Evolutionary conservation across 2,329 filamentous ascomycete genomes (phyloP).

Genomic region (Phaeosphaeria sp.): DNA sequence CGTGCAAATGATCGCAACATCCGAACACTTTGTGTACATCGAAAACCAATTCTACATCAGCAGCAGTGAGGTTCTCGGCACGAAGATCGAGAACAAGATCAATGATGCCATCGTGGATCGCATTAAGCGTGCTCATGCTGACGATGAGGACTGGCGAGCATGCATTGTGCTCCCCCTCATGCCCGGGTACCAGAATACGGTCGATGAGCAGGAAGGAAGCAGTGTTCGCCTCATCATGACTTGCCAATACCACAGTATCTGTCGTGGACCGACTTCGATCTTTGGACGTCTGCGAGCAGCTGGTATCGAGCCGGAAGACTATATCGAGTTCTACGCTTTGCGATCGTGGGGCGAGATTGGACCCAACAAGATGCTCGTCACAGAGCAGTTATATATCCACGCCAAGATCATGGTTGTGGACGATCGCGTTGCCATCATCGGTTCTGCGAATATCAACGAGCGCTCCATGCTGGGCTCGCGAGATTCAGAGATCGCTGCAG

Average conservation of each 20-base stretch:
- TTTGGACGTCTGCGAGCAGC: constrained; percentile 81
- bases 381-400: constrained; percentile 97
- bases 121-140: constrained; percentile 81
- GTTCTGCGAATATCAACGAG: constrained; percentile 98
- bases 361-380: constrained; percentile 80
- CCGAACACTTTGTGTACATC: constrained; percentile 97
- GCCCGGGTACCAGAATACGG: constrained; percentile 98
- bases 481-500: constrained; percentile 89
- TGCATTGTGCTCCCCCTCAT: constrained; percentile 92
- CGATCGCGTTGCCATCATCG: constrained; percentile 90
- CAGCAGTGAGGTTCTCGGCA: constrained; percentile 85
- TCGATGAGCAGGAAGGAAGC: constrained; percentile 91
- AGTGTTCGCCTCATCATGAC: constrained; percentile 96
- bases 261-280: constrained; percentile 88
- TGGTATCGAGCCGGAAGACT: constrained; percentile 91
- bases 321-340: constrained; percentile 93
- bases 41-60: constrained; percentile 99
- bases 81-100: constrained; percentile 89
- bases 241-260: constrained; percentile 96
- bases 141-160: constrained; percentile 88
- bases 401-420: constrained; percentile 97
- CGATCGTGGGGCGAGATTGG: constrained; percentile 92
- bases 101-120: constrained; percentile 93
- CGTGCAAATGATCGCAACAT: constrained; percentile 90
- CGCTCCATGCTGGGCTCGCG: constrained; percentile 90